These are phyloP conservation scores for Solanum gracilifrons DNA, from an alignment of 257 asterid genomes.

Conservation along the genomic window DNA sequence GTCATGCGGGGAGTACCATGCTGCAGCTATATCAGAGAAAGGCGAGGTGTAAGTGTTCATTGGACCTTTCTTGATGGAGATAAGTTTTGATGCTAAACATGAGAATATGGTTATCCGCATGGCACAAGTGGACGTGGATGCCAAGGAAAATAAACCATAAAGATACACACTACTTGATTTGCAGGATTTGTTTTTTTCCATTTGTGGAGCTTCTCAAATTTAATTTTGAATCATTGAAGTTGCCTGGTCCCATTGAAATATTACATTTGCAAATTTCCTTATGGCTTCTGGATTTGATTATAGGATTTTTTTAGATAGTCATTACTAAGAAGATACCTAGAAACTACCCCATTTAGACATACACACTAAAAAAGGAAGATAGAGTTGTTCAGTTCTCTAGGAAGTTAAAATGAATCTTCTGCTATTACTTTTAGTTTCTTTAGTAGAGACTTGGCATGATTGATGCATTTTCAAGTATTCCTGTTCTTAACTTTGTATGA, in stretches of 20 bases:
- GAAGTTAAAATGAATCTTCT: not conserved
- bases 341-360: not conserved
- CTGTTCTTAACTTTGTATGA: not conserved
- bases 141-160: not conserved
- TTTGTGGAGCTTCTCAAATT: not conserved
- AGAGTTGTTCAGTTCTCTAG: not conserved
- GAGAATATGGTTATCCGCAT: conserved; percentile 23
- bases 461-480: not conserved
- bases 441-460: not conserved
- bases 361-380: not conserved
- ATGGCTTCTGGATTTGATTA: not conserved
- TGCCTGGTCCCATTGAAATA: not conserved
- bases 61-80: conserved; percentile 34
- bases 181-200: not conserved
- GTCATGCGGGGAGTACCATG: conserved; percentile 95
- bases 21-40: conserved; percentile 77
- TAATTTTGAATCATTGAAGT: not conserved
- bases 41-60: conserved; percentile 96
- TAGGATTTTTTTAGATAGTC: not conserved
- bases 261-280: not conserved
- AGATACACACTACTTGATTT: not conserved
- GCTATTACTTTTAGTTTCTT: not conserved
- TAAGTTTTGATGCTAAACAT: conserved; percentile 25
- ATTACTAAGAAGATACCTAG: not conserved
- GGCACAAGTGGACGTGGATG: conserved; percentile 15